Percentiles rank a stretch among this genome's conserved stretches.
These are phyloP conservation scores for Schizochytrium sp. DNA, from an alignment of 108 stramenopile genomes.

Conservation along the genomic window DNA sequence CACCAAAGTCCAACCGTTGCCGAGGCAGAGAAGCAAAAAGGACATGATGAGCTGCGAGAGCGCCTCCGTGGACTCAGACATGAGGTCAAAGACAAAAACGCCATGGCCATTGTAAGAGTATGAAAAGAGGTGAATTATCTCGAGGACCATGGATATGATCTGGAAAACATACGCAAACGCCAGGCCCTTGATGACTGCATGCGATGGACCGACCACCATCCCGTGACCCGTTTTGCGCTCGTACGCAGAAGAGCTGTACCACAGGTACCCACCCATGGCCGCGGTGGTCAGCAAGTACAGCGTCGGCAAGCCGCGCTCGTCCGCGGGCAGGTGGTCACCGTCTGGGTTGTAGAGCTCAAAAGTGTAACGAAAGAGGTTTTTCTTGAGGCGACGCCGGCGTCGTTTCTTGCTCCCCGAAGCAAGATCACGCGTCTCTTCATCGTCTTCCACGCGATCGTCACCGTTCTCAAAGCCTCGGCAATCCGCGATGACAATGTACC, in stretches of 20 bases:
- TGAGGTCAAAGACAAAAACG: not conserved
- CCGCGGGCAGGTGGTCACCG: not conserved
- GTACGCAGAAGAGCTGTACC: not conserved
- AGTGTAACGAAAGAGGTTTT: not conserved
- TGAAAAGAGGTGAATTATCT: not conserved
- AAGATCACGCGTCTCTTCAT: not conserved
- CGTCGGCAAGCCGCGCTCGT: not conserved
- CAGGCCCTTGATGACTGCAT: not conserved
- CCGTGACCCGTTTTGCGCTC: not conserved
- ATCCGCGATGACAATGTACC: slow-evolving; percentile 7
- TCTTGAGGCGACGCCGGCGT: not conserved
- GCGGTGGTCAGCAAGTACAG: not conserved
- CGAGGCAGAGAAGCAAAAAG: not conserved
- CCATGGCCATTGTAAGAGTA: not conserved
- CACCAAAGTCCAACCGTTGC: not conserved
- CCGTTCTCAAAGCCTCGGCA: not conserved
- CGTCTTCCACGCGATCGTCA: not conserved
- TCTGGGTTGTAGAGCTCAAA: not conserved
- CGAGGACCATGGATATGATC: not conserved
- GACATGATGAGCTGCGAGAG: slow-evolving; percentile 13
- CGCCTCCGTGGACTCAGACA: not conserved
- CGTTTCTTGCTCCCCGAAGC: not conserved
- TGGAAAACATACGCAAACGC: slow-evolving; percentile 1
- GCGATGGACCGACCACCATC: not conserved
- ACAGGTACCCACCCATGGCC: not conserved